These are phyloP conservation scores for Uronychia setigera DNA, from an alignment of 73 alveolate species.

Conservation along the genomic window DNA sequence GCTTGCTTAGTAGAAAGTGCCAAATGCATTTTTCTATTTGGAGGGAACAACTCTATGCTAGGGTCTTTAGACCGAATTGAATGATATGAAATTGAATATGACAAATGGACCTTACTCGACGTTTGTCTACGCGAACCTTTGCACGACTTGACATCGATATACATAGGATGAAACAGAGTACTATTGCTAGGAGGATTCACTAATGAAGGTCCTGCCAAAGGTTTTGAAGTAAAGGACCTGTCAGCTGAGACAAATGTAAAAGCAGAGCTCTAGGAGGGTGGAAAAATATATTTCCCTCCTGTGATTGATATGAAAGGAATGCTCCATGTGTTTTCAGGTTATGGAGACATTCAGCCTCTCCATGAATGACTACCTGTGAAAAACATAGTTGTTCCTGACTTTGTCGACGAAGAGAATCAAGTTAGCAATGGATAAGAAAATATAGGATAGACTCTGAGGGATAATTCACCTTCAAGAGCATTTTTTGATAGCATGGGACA, in stretches of 20 bases:
- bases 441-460: too few relatives aligned
- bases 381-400: background rate
- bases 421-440: too few relatives aligned
- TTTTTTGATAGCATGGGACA: too few relatives aligned
- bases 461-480: too few relatives aligned
- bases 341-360: slow-evolving; percentile 50
- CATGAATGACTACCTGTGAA: slow-evolving; percentile 19
- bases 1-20: slow-evolving; percentile 27
- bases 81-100: slow-evolving; percentile 67
- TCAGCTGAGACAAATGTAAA: slow-evolving; percentile 35
- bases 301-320: slow-evolving; percentile 38
- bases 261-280: slow-evolving; percentile 34
- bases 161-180: slow-evolving; percentile 47
- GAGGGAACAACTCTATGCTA: slow-evolving; percentile 54
- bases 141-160: slow-evolving; percentile 50
- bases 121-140: slow-evolving; percentile 37
- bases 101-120: slow-evolving; percentile 59
- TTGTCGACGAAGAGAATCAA: background rate
- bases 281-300: slow-evolving; percentile 58
- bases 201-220: slow-evolving; percentile 28
- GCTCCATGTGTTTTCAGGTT: slow-evolving; percentile 36
- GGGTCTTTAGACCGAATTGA: slow-evolving; percentile 58
- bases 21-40: slow-evolving; percentile 48
- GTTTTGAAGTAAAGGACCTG: slow-evolving; percentile 50
- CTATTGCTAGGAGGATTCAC: slow-evolving; percentile 63